A percentile compares a stretch with the other conserved stretches of the same genome.
These are phyloP conservation scores for Cyberlindnera veronae DNA, from an alignment of 805 yeast species.

Conservation along the genomic window DNA sequence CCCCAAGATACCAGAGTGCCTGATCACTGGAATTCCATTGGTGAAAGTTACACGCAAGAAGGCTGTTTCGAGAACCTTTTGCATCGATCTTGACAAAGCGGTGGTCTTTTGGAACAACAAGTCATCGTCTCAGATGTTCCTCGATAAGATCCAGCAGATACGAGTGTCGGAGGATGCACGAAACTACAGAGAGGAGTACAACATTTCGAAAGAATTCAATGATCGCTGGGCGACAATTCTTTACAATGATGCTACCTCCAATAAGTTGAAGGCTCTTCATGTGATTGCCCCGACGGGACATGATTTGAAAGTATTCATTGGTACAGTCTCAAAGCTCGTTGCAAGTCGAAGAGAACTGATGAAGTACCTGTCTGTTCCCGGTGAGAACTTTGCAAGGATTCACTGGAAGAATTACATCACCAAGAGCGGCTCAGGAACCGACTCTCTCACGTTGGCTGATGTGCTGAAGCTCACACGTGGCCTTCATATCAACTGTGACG, in stretches of 20 bases:
- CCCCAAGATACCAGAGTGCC: conserved; percentile 43
- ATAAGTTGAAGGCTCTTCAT: conserved; percentile 75
- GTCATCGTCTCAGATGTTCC: conserved; percentile 33
- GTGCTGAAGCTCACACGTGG: conserved; percentile 61
- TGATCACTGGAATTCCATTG: conserved; percentile 57
- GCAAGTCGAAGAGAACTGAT: conserved; percentile 57
- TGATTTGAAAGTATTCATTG: conserved; percentile 52
- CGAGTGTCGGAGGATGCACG: conserved; percentile 68
- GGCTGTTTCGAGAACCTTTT: conserved; percentile 53
- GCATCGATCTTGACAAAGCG: conserved; percentile 53
- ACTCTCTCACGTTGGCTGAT: conserved; percentile 56
- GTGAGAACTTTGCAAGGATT: conserved; percentile 56
- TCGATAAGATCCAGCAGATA: conserved; percentile 64
- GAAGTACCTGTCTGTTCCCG: conserved; percentile 60
- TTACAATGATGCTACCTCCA: conserved; percentile 54
- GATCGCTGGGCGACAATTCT: conserved; percentile 78
- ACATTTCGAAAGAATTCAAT: conserved; percentile 61
- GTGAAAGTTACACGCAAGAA: conserved; percentile 70
- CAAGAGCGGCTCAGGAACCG: conserved; percentile 33
- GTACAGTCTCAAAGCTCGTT: conserved; percentile 53
- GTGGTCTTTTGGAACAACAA: conserved; percentile 55
- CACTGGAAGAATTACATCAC: conserved; percentile 58
- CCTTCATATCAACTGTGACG: conserved; percentile 69
- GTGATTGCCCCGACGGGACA: conserved; percentile 55
- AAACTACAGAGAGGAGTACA: conserved; percentile 83